Percentiles rank a stretch among this genome's conserved stretches.
phyloP scores from a whole-genome alignment of 169 alveolate species.

The Cryptosporidium felis region DNA sequence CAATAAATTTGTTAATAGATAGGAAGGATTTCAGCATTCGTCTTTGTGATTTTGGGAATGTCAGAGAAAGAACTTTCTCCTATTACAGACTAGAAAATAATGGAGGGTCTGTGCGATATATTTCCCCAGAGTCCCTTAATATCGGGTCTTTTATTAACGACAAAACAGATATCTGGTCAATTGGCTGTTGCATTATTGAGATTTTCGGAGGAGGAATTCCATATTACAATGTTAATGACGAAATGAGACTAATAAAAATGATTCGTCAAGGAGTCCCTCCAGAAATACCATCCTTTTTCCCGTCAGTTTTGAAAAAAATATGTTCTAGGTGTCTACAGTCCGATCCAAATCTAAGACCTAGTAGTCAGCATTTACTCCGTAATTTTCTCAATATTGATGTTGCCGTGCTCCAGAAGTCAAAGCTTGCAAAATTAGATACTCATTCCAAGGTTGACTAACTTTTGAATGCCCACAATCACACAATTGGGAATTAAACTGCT shows the following conservation, averaged over 20 bases:
- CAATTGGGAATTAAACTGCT: too few species aligned
- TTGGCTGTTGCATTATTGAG: slow-evolving; percentile 84
- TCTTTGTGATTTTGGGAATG: slow-evolving; percentile 84
- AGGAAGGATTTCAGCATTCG: slow-evolving; percentile 75
- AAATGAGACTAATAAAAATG: not conserved
- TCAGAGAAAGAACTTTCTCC: slow-evolving; percentile 76
- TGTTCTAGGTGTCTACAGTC: slow-evolving; percentile 37
- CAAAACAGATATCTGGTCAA: slow-evolving; percentile 83
- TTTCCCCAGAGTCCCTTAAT: slow-evolving; percentile 84
- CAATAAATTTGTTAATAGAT: slow-evolving; percentile 81
- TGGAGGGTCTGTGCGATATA: slow-evolving; percentile 85
- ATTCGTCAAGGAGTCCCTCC: slow-evolving; percentile 33
- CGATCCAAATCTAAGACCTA: slow-evolving; percentile 58
- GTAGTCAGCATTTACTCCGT: not conserved
- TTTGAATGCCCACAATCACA: too few species aligned
- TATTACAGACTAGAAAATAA: slow-evolving; percentile 79
- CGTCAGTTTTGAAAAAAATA: not conserved
- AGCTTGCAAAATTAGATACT: slow-evolving; percentile 29
- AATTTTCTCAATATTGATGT: slow-evolving; percentile 15
- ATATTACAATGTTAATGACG: slow-evolving; percentile 77
- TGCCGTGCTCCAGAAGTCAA: not conserved
- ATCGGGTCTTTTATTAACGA: slow-evolving; percentile 78
- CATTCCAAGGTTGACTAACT: slow-evolving; percentile 12
- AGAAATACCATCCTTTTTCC: slow-evolving; percentile 53
- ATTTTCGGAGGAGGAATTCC: slow-evolving; percentile 83